Evolutionary conservation across 441 rosid genomes (phyloP).

Genomic region (Gossypium trilobum): DNA sequence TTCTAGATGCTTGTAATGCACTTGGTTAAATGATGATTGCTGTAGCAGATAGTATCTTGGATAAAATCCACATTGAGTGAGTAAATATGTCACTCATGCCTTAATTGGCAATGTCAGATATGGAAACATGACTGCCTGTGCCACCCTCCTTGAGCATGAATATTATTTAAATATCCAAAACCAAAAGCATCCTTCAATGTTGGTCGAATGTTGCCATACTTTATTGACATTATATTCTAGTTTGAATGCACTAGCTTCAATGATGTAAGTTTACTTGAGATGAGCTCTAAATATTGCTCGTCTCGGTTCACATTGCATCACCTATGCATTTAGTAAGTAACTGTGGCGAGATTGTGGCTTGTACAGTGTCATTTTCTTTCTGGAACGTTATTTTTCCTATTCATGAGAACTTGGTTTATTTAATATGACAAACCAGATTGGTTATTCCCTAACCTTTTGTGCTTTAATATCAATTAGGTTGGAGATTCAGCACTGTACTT

Average conservation of each 20-base stretch:
- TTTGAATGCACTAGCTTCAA: not conserved
- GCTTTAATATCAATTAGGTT: conserved; percentile 39
- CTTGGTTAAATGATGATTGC: not conserved
- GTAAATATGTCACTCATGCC: not conserved
- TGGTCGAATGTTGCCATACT: not conserved
- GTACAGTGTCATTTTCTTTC: not conserved
- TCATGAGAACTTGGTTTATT: not conserved
- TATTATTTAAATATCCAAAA: not conserved
- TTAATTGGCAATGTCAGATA: not conserved
- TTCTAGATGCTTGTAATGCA: not conserved
- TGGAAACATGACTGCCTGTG: not conserved
- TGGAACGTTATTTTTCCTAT: not conserved
- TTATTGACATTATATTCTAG: not conserved
- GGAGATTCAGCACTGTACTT: conserved; percentile 86
- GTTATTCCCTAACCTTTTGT: not conserved
- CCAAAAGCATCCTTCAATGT: not conserved
- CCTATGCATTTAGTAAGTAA: not conserved
- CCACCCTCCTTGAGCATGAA: not conserved
- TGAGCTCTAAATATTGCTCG: not conserved
- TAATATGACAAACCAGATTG: conserved; percentile 8
- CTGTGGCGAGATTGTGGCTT: not conserved
- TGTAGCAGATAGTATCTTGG: not conserved
- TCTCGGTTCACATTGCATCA: not conserved
- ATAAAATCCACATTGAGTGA: not conserved
- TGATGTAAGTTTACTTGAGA: no score